Conservation (phyloP, 208 protist genomes). For the Endotrypanum monterogeii region DNA sequence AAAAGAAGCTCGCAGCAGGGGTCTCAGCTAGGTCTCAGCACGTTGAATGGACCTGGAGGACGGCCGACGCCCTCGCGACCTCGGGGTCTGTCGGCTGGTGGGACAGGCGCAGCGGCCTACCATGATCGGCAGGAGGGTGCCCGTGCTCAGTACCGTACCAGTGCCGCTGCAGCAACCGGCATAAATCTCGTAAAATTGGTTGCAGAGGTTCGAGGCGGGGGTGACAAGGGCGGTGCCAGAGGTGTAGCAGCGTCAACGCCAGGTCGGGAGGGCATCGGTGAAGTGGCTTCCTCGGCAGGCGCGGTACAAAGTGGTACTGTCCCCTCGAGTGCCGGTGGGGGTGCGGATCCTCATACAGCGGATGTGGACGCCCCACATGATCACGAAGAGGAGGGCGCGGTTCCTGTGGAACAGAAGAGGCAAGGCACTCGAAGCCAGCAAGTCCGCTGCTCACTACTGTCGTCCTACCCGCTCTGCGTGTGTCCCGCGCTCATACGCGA, state of each 20-base stretch:
- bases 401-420: not conserved
- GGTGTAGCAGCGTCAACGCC: not conserved
- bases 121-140: not conserved
- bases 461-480: constrained; percentile 28
- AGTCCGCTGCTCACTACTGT: constrained; percentile 17
- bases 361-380: not conserved
- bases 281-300: not conserved
- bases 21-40: not conserved
- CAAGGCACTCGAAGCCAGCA: not conserved
- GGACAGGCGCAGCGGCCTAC: not conserved
- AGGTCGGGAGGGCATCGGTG: not conserved
- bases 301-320: not conserved
- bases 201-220: not conserved
- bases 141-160: constrained; percentile 5
- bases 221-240: too few relatives aligned
- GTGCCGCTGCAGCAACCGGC: not conserved
- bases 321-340: not conserved
- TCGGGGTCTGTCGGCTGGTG: not conserved
- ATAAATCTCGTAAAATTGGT: not conserved
- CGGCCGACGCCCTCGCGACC: not conserved
- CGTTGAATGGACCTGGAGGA: not conserved
- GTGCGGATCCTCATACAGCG: too few relatives aligned
- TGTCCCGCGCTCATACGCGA: constrained; percentile 15
- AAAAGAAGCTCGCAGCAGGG: not conserved
- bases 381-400: not conserved